phyloP scores from a whole-genome alignment of 305 asterid genomes.

The Solanum hybrid region DNA sequence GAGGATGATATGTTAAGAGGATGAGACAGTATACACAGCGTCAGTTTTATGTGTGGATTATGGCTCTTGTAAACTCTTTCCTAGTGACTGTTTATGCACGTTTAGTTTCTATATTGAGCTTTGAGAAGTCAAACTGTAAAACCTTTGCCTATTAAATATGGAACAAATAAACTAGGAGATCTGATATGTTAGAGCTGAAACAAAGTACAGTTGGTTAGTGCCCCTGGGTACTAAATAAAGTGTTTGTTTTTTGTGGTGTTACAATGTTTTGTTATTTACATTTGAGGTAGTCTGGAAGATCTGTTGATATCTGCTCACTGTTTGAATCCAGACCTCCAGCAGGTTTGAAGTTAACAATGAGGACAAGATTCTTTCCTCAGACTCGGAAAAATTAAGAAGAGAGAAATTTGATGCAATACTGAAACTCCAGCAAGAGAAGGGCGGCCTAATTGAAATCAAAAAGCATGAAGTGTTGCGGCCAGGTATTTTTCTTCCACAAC shows the following conservation, averaged over 20 bases:
- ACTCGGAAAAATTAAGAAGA: conserved; percentile 56
- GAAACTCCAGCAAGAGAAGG: conserved; percentile 65
- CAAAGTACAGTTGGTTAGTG: background rate
- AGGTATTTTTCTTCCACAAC: conserved; percentile 71
- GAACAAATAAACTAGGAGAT: background rate
- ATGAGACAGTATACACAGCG: background rate
- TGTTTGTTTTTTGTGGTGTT: background rate
- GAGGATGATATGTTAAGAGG: background rate
- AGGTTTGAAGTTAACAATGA: conserved; percentile 25
- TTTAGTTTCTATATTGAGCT: background rate
- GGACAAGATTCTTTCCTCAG: conserved; percentile 39
- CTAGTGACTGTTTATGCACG: background rate
- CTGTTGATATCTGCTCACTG: background rate
- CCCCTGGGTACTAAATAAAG: background rate
- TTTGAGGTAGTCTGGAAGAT: background rate
- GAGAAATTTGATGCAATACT: conserved; percentile 51
- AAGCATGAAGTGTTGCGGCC: conserved; percentile 62
- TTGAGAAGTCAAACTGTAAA: background rate
- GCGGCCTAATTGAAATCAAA: conserved; percentile 77
- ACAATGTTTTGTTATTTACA: background rate
- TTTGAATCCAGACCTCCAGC: conserved; percentile 27
- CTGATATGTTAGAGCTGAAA: background rate
- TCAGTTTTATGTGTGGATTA: background rate
- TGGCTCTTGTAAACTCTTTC: background rate
- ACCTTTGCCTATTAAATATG: background rate